These are phyloP conservation scores for Cardamine resedifolia DNA, from an alignment of 345 rosid genomes.

Conservation along the genomic window DNA sequence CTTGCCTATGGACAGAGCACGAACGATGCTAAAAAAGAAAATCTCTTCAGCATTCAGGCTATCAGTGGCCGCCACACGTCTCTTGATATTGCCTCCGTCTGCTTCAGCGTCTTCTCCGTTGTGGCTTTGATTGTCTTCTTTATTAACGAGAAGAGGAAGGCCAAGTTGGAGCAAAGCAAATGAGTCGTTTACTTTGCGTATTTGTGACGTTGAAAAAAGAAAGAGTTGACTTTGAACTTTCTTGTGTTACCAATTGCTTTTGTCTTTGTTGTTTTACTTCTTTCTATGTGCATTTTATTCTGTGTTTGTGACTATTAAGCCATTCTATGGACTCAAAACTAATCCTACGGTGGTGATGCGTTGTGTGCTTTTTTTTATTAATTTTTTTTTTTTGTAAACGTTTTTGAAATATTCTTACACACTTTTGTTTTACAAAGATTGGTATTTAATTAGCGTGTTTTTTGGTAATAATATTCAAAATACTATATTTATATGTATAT, in stretches of 20 bases:
- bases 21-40: constrained; percentile 11
- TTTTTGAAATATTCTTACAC: constrained; percentile 3
- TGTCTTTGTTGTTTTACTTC: constrained; percentile 16
- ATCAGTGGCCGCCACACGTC: constrained; percentile 42
- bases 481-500: not conserved
- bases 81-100: constrained; percentile 39
- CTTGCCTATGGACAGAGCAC: constrained; percentile 45
- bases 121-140: constrained; percentile 33
- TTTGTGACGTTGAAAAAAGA: not conserved
- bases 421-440: not conserved
- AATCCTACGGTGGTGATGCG: constrained; percentile 17
- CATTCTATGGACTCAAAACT: constrained; percentile 15
- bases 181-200: constrained; percentile 33
- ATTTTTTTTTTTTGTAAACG: not conserved
- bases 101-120: constrained; percentile 44
- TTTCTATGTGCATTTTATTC: not conserved
- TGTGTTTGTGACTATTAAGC: constrained; percentile 19
- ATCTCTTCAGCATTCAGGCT: constrained; percentile 37
- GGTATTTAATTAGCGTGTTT: not conserved
- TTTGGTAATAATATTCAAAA: not conserved
- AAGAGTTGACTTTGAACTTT: constrained; percentile 29
- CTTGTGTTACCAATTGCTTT: constrained; percentile 4
- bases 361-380: constrained; percentile 9
- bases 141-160: constrained; percentile 39
- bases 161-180: constrained; percentile 37